Base-by-base conservation (phyloP, 2,329 filamentous ascomycete species). In the Fusarium tanahbumbuense region DNA sequence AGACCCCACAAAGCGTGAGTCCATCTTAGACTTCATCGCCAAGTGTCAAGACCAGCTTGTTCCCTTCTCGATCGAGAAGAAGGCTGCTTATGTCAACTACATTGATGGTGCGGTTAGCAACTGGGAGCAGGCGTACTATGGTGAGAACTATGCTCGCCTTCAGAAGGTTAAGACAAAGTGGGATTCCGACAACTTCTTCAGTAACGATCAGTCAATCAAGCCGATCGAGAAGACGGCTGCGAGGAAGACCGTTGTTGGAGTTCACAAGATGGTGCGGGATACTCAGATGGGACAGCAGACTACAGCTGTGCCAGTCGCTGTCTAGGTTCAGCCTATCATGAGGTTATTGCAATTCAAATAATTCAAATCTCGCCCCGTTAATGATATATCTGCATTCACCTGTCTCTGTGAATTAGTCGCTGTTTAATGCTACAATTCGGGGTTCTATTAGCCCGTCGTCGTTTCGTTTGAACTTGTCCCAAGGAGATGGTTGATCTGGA, bases 21-120 rank as follows among this genome's bases (percentile, higher is more conserved):
- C 41, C 12, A 27, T 57, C 27, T 32, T 50, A 6, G 8, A 27
- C 4, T 55, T 55, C 12, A 34, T 46, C 6, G 20, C 41, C 12
- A 52, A 44, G 25, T 57, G 55, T 3, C 55, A 57, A 7, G 5
- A 12, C 1, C 23, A 50, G 13, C 27, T 57, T 7, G 28, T 41
- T 3, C 9, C 27, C 0, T 42, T 50, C 12, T 18, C 55, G 2
- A 57, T 57, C 18, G 45, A 57, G 3, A 27, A 44, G 10, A 57
- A 57, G 27, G 55, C 55, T 9, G 45, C 45, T 8, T 57, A 57
- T 5, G 48, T 57, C 3, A 57, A 57, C 27, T 57, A 34, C 8
- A 52, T 57, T 5, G 45, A 57, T 3, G 27, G 45, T 13, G 42
- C 34, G 5, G 55, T 42, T 1, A 12, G 20, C 3, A 22, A 57